Conservation (phyloP, 2,329 filamentous ascomycete species). For the Cyclaneusma minus region DNA sequence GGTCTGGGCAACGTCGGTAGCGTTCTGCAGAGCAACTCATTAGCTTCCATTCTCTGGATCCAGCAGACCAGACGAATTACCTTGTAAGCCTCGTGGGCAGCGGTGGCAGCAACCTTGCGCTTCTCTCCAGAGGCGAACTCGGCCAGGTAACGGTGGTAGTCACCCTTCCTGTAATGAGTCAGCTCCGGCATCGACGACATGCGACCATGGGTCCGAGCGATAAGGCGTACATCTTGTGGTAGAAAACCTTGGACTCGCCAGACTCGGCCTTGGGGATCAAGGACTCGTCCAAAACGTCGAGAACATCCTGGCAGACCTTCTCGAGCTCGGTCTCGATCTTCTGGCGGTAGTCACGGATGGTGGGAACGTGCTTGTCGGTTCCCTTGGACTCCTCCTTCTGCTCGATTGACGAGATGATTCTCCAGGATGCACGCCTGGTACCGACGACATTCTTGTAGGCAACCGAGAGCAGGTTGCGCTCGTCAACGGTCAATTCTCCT, state of each 20-base stretch:
- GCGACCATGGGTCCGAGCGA: constrained; percentile 4
- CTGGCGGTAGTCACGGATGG: constrained; percentile 93
- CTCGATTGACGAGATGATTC: constrained; percentile 99
- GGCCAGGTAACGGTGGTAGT: constrained; percentile 90
- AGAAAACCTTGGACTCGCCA: constrained; percentile 99
- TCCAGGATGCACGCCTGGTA: constrained; percentile 94
- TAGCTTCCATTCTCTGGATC: constrained; percentile 1
- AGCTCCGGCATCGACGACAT: constrained; percentile 6
- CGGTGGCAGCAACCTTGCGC: constrained; percentile 75
- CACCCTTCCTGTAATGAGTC: constrained; percentile 87
- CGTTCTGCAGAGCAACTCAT: constrained; percentile 45
- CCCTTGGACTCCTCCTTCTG: constrained; percentile 99
- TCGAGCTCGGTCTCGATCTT: constrained; percentile 97
- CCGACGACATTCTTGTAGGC: constrained; percentile 99
- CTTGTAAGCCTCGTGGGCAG: constrained; percentile 95
- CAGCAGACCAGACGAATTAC: constrained; percentile 32
- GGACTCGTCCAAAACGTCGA: constrained; percentile 83
- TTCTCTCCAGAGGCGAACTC: constrained; percentile 89
- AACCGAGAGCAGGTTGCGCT: constrained; percentile 96
- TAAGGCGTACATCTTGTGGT: constrained; percentile 90
- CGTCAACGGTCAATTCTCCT: constrained; percentile 77
- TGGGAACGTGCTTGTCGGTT: constrained; percentile 81
- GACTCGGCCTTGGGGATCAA: constrained; percentile 92
- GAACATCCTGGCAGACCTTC: constrained; percentile 95
- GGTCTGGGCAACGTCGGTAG: constrained; percentile 94